phyloP scores from a whole-genome alignment of 306 rosid genomes.

The Urtica urens region DNA sequence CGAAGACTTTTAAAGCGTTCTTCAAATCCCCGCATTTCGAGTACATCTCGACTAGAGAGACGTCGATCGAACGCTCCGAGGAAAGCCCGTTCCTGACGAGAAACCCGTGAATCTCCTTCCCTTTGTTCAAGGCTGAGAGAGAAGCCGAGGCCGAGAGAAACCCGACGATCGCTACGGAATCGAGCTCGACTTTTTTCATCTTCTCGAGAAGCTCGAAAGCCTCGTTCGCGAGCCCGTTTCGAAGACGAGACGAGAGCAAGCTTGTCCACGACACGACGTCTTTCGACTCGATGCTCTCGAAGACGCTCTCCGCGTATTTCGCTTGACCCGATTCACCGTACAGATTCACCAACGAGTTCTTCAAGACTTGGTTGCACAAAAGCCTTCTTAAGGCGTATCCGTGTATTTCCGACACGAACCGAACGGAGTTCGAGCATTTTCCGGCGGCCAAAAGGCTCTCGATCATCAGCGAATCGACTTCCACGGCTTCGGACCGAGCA shows the following conservation, averaged over 20 bases:
- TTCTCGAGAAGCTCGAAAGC: constrained; percentile 43
- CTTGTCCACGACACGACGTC: constrained; percentile 77
- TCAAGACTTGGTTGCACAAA: constrained; percentile 40
- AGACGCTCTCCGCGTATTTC: constrained; percentile 35
- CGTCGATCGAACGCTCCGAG: constrained; percentile 38
- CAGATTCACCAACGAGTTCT: constrained; percentile 43
- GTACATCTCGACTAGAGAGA: constrained; percentile 62
- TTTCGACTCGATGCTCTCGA: constrained; percentile 39
- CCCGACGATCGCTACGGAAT: constrained; percentile 42
- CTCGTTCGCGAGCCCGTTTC: constrained; percentile 41
- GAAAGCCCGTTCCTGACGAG: constrained; percentile 45
- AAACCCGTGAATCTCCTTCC: constrained; percentile 67
- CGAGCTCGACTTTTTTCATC: constrained; percentile 39
- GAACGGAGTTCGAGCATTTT: constrained; percentile 29
- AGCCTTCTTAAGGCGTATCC: constrained; percentile 31
- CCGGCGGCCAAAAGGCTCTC: constrained; percentile 56
- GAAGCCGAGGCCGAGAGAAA: constrained; percentile 47
- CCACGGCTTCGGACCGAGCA: constrained; percentile 29
- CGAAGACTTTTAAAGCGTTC: constrained; percentile 35
- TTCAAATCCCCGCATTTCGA: constrained; percentile 50
- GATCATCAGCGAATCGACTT: constrained; percentile 48
- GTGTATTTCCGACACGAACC: constrained; percentile 46
- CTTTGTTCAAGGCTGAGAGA: constrained; percentile 58
- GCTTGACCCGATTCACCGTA: constrained; percentile 41
- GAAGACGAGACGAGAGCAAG: constrained; percentile 50